Conservation (phyloP, 441 rosid species). For the Daphne laureola region DNA sequence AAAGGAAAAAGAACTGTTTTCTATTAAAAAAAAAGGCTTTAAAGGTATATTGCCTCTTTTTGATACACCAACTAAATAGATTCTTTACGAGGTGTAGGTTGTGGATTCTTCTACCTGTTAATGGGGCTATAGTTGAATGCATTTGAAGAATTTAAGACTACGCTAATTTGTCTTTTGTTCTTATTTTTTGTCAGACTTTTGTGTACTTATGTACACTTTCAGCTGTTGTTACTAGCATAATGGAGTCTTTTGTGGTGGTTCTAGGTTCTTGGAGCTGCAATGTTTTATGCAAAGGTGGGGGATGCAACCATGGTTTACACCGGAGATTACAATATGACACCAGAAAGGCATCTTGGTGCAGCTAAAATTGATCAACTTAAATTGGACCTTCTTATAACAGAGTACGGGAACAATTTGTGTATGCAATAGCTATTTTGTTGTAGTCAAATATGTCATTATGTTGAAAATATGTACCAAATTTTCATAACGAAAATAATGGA, state of each 20-base stretch:
- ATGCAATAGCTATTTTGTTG: neutral
- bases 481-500: neutral
- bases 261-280: constrained; percentile 95
- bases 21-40: no score
- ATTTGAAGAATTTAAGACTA: neutral
- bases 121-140: neutral
- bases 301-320: constrained; percentile 86
- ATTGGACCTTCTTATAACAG: constrained; percentile 89
- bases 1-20: no score
- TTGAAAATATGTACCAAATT: neutral
- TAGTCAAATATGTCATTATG: neutral
- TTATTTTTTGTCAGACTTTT: neutral
- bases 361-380: constrained; percentile 80
- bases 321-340: constrained; percentile 97
- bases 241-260: constrained; percentile 12
- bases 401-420: constrained; percentile 36
- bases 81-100: no score
- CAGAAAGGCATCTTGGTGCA: constrained; percentile 98
- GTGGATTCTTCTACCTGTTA: neutral
- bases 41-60: no score
- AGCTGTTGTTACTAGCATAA: constrained; percentile 6
- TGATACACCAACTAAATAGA: no score
- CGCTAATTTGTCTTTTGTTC: neutral
- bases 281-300: constrained; percentile 95
- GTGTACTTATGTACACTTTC: constrained; percentile 1